A percentile compares a stretch with the other conserved stretches of the same genome.
Evolutionary conservation across 129 eudicot genomes (phyloP).

Genomic region (Escallonia herrerae): DNA sequence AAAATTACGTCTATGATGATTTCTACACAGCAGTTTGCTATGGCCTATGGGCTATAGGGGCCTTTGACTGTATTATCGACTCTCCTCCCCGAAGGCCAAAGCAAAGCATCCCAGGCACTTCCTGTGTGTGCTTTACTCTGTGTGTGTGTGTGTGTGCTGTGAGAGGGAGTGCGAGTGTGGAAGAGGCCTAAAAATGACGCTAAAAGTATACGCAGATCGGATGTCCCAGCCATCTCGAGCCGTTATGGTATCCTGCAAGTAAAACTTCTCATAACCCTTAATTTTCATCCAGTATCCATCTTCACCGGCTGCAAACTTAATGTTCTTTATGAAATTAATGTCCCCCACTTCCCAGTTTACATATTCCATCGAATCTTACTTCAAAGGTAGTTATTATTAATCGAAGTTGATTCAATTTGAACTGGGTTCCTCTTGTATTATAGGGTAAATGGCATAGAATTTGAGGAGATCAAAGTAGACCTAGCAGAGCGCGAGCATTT

Average conservation of each 20-base stretch:
- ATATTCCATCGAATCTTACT: background rate
- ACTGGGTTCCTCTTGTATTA: background rate
- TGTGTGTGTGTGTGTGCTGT: too few species aligned
- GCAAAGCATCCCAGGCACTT: too few species aligned
- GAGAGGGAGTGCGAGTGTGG: background rate
- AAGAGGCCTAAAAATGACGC: conserved; percentile 29
- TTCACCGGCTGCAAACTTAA: background rate
- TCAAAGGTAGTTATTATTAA: background rate
- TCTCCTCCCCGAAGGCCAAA: too few species aligned
- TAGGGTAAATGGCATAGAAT: conserved; percentile 66
- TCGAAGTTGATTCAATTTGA: background rate
- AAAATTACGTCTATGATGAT: too few species aligned
- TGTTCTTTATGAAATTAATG: background rate
- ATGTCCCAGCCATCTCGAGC: conserved; percentile 77
- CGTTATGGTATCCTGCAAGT: conserved; percentile 65
- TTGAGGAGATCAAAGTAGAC: conserved; percentile 48
- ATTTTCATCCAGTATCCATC: background rate
- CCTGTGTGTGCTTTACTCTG: too few species aligned
- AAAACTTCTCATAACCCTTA: background rate
- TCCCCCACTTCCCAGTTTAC: conserved; percentile 8
- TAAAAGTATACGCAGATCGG: conserved; percentile 60
- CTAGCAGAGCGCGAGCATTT: conserved; percentile 36
- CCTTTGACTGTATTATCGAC: too few species aligned
- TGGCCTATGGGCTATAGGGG: too few species aligned
- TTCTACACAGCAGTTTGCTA: too few species aligned